Percentiles rank a stretch among this genome's conserved stretches.
phyloP scores from a whole-genome alignment of 495 filamentous ascomycete genomes.

The Paragyromitra xinjiangensis region DNA sequence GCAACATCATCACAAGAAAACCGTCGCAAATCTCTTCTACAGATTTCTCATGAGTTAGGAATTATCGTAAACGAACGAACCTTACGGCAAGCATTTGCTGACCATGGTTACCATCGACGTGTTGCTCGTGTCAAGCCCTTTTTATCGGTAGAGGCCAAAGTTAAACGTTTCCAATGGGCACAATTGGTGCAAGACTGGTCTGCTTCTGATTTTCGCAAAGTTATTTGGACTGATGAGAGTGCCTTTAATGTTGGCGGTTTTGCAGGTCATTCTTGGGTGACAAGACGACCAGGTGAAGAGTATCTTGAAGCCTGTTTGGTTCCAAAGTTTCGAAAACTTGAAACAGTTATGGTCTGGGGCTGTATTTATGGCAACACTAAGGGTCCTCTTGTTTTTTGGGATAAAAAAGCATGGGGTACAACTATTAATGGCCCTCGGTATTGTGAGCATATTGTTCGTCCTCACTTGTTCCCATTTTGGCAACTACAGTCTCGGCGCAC shows the following conservation, averaged over 20 bases:
- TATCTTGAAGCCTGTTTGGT: neutral
- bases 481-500: neutral
- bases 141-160: neutral
- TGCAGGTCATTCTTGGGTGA: neutral
- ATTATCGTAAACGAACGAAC: neutral
- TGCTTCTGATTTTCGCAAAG: neutral
- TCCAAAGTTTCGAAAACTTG: neutral
- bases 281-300: neutral
- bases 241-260: neutral
- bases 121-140: neutral
- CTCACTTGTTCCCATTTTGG: slow-evolving; percentile 3
- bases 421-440: neutral
- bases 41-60: neutral
- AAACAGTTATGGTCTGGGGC: neutral
- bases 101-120: neutral
- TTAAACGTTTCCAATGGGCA: neutral
- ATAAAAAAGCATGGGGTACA: slow-evolving; percentile 1
- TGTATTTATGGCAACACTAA: slow-evolving; percentile 9
- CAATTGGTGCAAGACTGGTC: neutral
- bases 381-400: neutral
- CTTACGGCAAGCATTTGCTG: neutral
- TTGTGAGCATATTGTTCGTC: slow-evolving; percentile 8
- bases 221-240: neutral
- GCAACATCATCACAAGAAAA: neutral
- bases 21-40: neutral